Base-by-base conservation (phyloP, 805 yeast genomes). In the Suhomyces sp. region DNA sequence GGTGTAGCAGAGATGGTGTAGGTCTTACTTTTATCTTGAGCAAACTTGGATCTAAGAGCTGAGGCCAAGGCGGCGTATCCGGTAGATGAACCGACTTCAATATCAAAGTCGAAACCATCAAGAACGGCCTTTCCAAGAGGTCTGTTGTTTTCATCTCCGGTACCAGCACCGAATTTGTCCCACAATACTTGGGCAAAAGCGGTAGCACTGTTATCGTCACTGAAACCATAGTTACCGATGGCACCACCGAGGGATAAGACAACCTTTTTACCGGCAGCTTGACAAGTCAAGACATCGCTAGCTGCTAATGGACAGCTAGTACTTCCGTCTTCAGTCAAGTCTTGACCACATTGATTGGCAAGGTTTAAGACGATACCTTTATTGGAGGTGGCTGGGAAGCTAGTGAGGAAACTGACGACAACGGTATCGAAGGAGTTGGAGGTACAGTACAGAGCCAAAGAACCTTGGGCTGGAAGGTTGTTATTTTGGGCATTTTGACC, bases 281-380 rank as follows among this genome's bases (percentile, higher is more conserved):
- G 96, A 64, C 97, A 88, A 5, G 79, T 68, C 38, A 68, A 50
- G 42, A 88, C 87, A 47, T 85, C 91, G 26, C 67, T 63, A 19
- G 72, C 87, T 38, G 60, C 54, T 8, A 46, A 33, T 14, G 56
- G 43, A 14, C 40, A 37, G 40, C 33, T 37, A 16, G 33, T 28
- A 2, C 67, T 55, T 19, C 36, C 36, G 18, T 20, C 16, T 1
- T 16, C 9, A 6, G 37, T 33, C 19, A 14, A 11, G n/a, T n/a
- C n/a, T n/a, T n/a, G n/a, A 11, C 40, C 40, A 25, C 40, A 37
- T 11, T 17, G 28, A 26, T 38, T 38, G 27, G 41, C 37, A 24
- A 35, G 30, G 39, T 35, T 35, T 25, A 43, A 29, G 16, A 26
- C 29, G 15, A 29, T 11, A n/a, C n/a, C n/a, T n/a, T n/a, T n/a